phyloP scores from a whole-genome alignment of 208 protist genomes.

The Leishmania mexicana region DNA sequence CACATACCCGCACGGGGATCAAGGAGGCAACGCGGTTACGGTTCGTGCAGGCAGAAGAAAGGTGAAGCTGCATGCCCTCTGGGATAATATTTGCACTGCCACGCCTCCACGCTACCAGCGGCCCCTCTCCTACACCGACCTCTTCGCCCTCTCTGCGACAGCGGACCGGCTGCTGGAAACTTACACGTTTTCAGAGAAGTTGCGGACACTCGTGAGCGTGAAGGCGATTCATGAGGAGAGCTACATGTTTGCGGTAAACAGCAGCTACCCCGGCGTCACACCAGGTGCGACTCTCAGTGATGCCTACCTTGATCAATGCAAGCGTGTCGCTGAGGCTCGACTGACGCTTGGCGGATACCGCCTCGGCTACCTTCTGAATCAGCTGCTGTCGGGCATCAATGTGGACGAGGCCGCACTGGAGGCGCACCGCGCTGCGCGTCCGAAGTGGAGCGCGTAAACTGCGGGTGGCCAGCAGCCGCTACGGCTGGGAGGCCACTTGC shows the following conservation, averaged over 20 bases:
- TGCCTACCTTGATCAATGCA: slow-evolving; percentile 61
- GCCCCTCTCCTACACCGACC: slow-evolving; percentile 48
- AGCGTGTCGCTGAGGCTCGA: slow-evolving; percentile 47
- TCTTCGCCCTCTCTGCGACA: slow-evolving; percentile 34
- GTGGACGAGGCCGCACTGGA: slow-evolving; percentile 11
- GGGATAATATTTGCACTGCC: slow-evolving; percentile 76
- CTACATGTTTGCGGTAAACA: slow-evolving; percentile 62
- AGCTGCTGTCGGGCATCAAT: slow-evolving; percentile 40
- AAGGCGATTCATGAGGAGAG: slow-evolving; percentile 61
- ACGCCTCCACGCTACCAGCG: slow-evolving; percentile 28
- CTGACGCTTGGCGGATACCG: slow-evolving; percentile 72
- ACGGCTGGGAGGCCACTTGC: neutral
- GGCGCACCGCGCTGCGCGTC: neutral
- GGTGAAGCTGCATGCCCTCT: slow-evolving; percentile 75
- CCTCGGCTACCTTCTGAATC: slow-evolving; percentile 66
- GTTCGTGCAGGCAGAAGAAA: slow-evolving; percentile 34
- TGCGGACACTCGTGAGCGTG: slow-evolving; percentile 29
- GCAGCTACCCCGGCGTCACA: slow-evolving; percentile 55
- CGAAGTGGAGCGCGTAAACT: neutral
- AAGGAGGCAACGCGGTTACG: slow-evolving; percentile 66
- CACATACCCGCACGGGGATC: slow-evolving; percentile 61
- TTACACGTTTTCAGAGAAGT: slow-evolving; percentile 44
- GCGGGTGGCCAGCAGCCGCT: neutral
- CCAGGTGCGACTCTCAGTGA: slow-evolving; percentile 31
- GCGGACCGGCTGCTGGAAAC: slow-evolving; percentile 64